Conservation (phyloP, 768 basidiomycete genomes). For the Megacollybia marginata region DNA sequence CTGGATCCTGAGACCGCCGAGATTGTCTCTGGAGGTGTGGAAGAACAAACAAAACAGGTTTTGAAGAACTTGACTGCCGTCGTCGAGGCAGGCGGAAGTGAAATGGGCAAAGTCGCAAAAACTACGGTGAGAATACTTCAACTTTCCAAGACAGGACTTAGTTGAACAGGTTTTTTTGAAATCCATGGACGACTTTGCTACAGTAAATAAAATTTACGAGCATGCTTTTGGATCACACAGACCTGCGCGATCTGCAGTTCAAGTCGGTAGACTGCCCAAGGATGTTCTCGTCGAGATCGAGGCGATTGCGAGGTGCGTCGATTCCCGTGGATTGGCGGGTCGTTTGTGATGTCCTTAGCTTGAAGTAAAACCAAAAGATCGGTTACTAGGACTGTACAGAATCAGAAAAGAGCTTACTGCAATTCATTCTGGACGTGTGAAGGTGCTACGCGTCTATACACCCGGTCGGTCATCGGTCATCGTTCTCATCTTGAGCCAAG, state of each 20-base stretch:
- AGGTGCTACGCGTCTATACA: no score
- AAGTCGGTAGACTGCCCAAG: conserved; percentile 83
- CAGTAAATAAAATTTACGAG: conserved; percentile 77
- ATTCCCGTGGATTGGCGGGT: neutral
- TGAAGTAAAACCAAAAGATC: neutral
- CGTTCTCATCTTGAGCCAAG: no score
- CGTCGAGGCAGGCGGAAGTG: conserved; percentile 75
- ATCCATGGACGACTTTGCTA: conserved; percentile 82
- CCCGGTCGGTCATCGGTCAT: no score
- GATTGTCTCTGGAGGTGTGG: conserved; percentile 68
- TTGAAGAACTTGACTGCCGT: conserved; percentile 82
- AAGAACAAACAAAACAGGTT: conserved; percentile 75
- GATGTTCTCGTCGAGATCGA: conserved; percentile 93
- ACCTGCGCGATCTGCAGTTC: conserved; percentile 89
- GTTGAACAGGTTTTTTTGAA: conserved; percentile 77
- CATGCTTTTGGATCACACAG: conserved; percentile 85
- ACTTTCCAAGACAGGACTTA: neutral
- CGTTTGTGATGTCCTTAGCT: neutral
- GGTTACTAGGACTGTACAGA: no score
- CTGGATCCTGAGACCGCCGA: conserved; percentile 66
- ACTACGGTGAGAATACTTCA: conserved; percentile 60
- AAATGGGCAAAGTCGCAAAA: conserved; percentile 79
- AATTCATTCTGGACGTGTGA: no score
- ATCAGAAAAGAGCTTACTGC: no score
- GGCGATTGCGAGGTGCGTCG: conserved; percentile 64